A percentile compares a stretch with the other conserved stretches of the same genome.
These are phyloP conservation scores for Massariosphaeria phaeospora DNA, from an alignment of 495 filamentous ascomycete genomes.

Conservation along the genomic window DNA sequence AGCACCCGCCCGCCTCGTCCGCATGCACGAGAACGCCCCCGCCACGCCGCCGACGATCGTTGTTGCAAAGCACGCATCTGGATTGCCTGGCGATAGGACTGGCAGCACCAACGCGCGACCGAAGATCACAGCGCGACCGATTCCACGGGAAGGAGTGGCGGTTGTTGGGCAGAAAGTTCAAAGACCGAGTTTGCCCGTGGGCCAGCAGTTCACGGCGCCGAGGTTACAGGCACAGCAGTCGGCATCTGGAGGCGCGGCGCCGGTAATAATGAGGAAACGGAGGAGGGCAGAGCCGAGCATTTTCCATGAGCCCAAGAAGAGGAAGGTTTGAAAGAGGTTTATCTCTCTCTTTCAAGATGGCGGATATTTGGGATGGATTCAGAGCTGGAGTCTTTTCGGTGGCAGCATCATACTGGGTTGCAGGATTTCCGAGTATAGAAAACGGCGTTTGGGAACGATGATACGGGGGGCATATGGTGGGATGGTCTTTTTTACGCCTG, in stretches of 20 bases:
- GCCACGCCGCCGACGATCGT: conserved; percentile 1
- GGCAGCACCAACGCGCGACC: neutral
- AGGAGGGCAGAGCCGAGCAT: conserved; percentile 1
- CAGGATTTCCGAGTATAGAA: too few species aligned
- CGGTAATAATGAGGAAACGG: conserved; percentile 9
- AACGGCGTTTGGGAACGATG: too few species aligned
- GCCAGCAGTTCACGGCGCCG: conserved; percentile 18
- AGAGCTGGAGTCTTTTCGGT: neutral
- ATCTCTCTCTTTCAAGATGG: too few species aligned
- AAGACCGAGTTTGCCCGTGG: conserved; percentile 4
- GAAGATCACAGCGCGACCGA: neutral
- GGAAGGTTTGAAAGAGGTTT: neutral
- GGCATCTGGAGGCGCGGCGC: conserved; percentile 2
- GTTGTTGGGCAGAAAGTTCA: neutral
- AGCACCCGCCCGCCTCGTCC: conserved; percentile 8
- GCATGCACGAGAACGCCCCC: conserved; percentile 12
- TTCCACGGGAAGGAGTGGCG: too few species aligned
- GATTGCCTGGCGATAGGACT: neutral
- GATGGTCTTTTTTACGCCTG: too few species aligned
- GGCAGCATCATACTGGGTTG: too few species aligned
- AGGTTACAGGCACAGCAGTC: neutral
- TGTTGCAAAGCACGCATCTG: conserved; percentile 6
- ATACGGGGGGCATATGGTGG: too few species aligned
- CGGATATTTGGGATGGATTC: too few species aligned
- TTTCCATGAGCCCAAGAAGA: neutral